Base-by-base conservation (phyloP, 2,329 filamentous ascomycete genomes). In the Cryphonectria japonica region DNA sequence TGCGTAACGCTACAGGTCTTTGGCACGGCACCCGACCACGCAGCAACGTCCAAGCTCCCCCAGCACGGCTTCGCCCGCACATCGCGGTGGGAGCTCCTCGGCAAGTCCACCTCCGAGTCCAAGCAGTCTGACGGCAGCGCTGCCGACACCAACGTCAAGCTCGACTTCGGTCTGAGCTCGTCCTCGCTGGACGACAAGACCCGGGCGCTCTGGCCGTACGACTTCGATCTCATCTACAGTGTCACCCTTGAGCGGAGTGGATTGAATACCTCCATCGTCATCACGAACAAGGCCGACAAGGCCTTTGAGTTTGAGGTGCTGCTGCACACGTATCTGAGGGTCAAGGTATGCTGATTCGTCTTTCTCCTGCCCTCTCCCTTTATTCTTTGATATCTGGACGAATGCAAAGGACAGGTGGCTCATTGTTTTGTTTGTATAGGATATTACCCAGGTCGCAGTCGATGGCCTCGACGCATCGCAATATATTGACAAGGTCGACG, bases 1-100 rank as follows among this genome's bases (percentile, higher is more conserved):
- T 26, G 32, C 66, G 19, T 65, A 46, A 26, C 4, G n/a, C 26
- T 50, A 39, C n/a, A 94, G 94, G 90, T 95, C 79, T 99, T 99
- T 79, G 96, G 96, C 41, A 92, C 92, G 57, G 89, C 92, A 16
- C 91, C 93, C 67, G 86, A 91, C 75, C 91, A 95, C 80, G 89
- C 92, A 75, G 87, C 92, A n/a, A 96, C 94, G 39, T 89, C 89
- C 67, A 84, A 88, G 75, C 91, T 99, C 37, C 91, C 95, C 3
- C 95, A 98, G 83, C 96, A 98, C 84, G 96, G 96, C 75, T 97
- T 99, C 82, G 96, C 95, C 54, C 93, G 96, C 76, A 95, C 89
- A 78, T 93, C 91, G 62, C 88, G 88, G 73, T 99, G 96, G 96
- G 95, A 98, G 81, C 97, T 96, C 80, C 87, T 99, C 67, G 95